Conservation (phyloP, 257 asterid species). For the Thymus mandschuricus region DNA sequence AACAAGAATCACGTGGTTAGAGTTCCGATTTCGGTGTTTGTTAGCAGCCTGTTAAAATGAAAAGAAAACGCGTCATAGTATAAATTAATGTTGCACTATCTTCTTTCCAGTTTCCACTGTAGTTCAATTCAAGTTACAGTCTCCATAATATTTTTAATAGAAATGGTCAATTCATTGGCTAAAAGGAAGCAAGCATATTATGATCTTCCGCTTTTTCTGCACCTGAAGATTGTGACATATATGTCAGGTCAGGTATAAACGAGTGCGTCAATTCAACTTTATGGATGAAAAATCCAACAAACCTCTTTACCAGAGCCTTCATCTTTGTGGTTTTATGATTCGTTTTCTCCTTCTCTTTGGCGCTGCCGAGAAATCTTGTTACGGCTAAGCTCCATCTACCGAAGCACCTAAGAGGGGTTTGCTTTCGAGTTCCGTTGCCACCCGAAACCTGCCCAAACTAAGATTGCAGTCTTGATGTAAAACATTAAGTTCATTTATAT, state of each 20-base stretch:
- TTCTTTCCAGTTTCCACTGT: too few species aligned
- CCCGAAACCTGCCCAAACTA: slow-evolving; percentile 26
- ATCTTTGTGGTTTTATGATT: slow-evolving; percentile 32
- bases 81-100: too few species aligned
- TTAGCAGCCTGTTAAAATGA: slow-evolving; percentile 41
- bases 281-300: not conserved
- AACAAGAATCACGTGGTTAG: slow-evolving; percentile 53
- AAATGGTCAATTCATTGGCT: too few species aligned
- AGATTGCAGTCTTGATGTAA: too few species aligned
- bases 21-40: slow-evolving; percentile 58
- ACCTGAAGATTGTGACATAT: slow-evolving; percentile 12
- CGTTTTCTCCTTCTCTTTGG: slow-evolving; percentile 26
- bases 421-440: slow-evolving; percentile 16
- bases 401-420: slow-evolving; percentile 40
- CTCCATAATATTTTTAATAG: too few species aligned
- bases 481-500: too few species aligned
- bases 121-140: too few species aligned
- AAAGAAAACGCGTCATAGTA: too few species aligned
- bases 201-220: slow-evolving; percentile 29
- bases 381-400: slow-evolving; percentile 43
- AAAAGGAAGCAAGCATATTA: too few species aligned
- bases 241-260: too few species aligned
- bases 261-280: not conserved
- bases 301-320: slow-evolving; percentile 31
- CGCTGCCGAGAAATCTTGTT: slow-evolving; percentile 40